Base-by-base conservation (phyloP, 2,329 filamentous ascomycete species). In the Thelonectria discophora region DNA sequence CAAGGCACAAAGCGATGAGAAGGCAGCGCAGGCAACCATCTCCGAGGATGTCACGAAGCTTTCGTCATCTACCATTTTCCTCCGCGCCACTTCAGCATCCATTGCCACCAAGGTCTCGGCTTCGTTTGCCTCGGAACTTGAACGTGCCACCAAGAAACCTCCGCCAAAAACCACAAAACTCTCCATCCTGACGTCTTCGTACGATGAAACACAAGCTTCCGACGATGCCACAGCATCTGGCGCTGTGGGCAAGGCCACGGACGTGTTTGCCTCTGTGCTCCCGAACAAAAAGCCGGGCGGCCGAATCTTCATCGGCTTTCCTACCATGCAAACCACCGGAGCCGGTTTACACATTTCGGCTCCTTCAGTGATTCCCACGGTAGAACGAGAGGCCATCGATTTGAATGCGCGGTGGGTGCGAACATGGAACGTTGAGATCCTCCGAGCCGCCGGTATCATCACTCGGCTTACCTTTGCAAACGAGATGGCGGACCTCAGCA, bases 341-440 rank as follows among this genome's bases (percentile, higher is more conserved):
- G 88, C 94, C 27, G 91, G 94, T 15, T 91, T 96, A 74, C 95
- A 99, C 76, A 91, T 99, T 30, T 98, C 94, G 12, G 95, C 95
- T 0, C 95, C 94, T 1, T 97, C 94, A 0, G 89, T 99, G 13
- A 99, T 99, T 59, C 95, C 95, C 0, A 99, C 95, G 0, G 96
- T 99, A 2, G 95, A 99, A 77, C 88, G 95, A 73, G 95, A 99
- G 75, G 95, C 93, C 55, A 97, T 99, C 60, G 95, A 99, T 76
- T 83, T 99, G 65, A 98, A 99, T 75, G 96, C 95, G 15, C 88
- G 94, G 58, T 97, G 93, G 83, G 94, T 99, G 15, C 90, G 93
- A 64, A 93, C 89, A 15, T 99, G 95, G 96, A 99, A 99, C 71
- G 84, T 92, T 20, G 95, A 98, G 74, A 92, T 99, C 83, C 82